These are phyloP conservation scores for Discostella pseudostelligera DNA, from an alignment of 108 stramenopile species.

Conservation along the genomic window DNA sequence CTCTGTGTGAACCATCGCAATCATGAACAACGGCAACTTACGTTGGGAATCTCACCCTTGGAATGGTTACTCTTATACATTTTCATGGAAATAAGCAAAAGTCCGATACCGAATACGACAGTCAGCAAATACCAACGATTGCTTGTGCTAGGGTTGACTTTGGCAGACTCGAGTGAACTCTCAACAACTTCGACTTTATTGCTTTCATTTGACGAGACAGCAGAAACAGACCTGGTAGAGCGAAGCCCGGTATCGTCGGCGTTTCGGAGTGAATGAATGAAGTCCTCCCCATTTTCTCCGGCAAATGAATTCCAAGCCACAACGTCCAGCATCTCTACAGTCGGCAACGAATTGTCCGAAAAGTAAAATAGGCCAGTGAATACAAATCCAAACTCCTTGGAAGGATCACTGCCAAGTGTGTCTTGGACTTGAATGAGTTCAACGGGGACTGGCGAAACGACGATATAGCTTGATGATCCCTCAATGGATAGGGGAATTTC, in stretches of 20 bases:
- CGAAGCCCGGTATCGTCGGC: neutral
- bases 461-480: neutral
- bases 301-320: neutral
- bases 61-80: neutral
- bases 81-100: neutral
- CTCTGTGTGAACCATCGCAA: too few species aligned
- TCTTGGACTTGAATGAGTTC: neutral
- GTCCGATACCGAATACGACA: neutral
- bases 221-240: neutral
- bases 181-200: neutral
- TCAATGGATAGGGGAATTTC: neutral
- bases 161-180: neutral
- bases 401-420: neutral
- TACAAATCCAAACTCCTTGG: neutral
- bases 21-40: too few species aligned
- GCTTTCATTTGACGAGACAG: neutral
- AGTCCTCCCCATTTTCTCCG: neutral
- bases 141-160: neutral
- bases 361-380: neutral
- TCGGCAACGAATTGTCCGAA: neutral
- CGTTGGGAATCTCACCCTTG: neutral
- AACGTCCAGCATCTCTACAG: neutral
- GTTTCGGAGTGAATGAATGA: neutral
- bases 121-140: neutral
- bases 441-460: neutral